phyloP scores from a whole-genome alignment of 345 rosid genomes.

The Litchi chinensis region DNA sequence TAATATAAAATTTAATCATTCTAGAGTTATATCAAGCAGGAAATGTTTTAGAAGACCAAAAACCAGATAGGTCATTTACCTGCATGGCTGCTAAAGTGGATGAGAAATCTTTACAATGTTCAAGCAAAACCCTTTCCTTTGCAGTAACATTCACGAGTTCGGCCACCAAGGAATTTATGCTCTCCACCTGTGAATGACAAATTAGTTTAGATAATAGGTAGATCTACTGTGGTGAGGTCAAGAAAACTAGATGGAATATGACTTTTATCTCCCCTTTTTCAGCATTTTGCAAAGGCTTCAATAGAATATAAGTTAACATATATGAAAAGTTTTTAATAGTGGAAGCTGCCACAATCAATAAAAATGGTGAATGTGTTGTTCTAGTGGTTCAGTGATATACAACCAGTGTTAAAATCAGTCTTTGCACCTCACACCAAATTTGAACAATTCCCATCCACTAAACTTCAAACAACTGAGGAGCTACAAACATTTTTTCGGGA shows the following conservation, averaged over 20 bases:
- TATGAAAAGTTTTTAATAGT: background rate
- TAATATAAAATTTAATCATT: background rate
- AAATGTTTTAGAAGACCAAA: background rate
- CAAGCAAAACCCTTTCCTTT: slow-evolving; percentile 70
- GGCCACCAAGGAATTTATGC: slow-evolving; percentile 56
- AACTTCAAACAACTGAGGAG: background rate
- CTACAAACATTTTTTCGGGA: background rate
- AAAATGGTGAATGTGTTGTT: background rate
- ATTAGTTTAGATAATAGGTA: background rate
- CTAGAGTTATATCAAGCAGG: slow-evolving; percentile 14
- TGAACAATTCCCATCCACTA: background rate
- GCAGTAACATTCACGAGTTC: slow-evolving; percentile 67
- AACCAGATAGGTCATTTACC: slow-evolving; percentile 42
- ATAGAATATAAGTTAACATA: background rate
- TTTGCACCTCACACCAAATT: background rate
- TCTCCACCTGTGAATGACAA: slow-evolving; percentile 64
- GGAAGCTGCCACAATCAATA: background rate
- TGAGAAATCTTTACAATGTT: slow-evolving; percentile 68
- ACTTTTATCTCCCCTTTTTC: background rate
- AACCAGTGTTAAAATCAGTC: background rate
- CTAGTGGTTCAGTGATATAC: background rate
- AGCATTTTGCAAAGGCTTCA: background rate
- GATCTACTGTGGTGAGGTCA: slow-evolving; percentile 2
- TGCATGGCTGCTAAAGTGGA: slow-evolving; percentile 70
- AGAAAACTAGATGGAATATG: slow-evolving; percentile 1